Base-by-base conservation (phyloP, 2,329 filamentous ascomycete genomes). In the Metarhizium album region DNA sequence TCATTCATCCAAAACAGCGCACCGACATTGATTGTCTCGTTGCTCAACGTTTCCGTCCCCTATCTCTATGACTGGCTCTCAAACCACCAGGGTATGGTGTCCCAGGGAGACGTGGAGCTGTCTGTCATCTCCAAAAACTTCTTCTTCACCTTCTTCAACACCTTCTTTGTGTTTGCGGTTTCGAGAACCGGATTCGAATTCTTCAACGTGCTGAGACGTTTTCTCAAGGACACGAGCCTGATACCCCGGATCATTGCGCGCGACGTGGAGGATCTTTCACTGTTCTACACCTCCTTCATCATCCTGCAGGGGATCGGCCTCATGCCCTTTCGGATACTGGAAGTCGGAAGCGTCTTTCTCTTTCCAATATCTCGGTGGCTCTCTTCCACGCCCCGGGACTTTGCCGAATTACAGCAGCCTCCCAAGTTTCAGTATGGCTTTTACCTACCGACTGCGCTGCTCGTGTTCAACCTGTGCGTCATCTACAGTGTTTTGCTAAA, bases 141-240 rank as follows among this genome's bases (percentile, higher is more conserved):
- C 71, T 95, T 97, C 75, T 98, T 98, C 65, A 90, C 87, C 9
- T 98, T 98, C 69, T 97, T 98, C 79, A 98, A 98, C 69, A 88
- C 97, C 52, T 98, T 98, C 69, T 79, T 97, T 47, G 81, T 97
- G 43, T 96, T 97, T 65, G 94, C 91, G 1, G 78, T 93, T 24
- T 87, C 95, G 45, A 87, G 86, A 49, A 89, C 90, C 4, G 88
- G 87, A 69, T 82, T 85, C 38, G 81, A 84, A 49, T 87, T 95
- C 62, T 82, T 82, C 67, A 74, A 75, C 33, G 78, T 86, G 48
- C 74, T 97, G 45, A 81, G 81, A 49, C 79, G 91, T 46, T 80
- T 84, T 9, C 75, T 95, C 50, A 82, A 80, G 58, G 89, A 95
- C 64, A 87, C 90, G 0, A 86, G 83, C 5, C 80, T 79, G 48